Evolutionary conservation across 345 rosid genomes (phyloP), one percentile per base, ranked within the genome.

Genomic region (Arabidopsis thaliana): DNA sequence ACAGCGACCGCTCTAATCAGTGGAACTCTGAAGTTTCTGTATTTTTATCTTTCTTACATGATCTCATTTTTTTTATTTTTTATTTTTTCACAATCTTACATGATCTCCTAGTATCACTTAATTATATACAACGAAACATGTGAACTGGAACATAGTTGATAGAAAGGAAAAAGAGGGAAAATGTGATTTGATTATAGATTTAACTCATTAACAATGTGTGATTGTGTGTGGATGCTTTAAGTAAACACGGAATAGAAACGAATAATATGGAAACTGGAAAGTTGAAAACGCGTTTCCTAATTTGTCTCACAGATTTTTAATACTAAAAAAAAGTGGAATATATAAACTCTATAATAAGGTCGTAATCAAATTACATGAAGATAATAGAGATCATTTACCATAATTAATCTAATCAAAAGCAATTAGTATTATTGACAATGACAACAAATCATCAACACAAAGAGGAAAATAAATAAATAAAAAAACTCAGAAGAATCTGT

Each of bases 251-350:
- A 20, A 16, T 59, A 7, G 28, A 59, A 37, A 57, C 44, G n/a
- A 22, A 37, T 32, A 14, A 57, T 56, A 5, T 32, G 65, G 34
- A 60, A 60, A 60, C 11, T 60, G 49, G 6, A 60, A 60, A 40
- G 49, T 60, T 10, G 6, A 37, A 20, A 60, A 60, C 49, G 65
- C 65, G 65, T 60, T 60, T 38, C 65, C 10, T 22, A 60, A 38
- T 60, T 40, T 23, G 1, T 0, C 2, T 6, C 23, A 59, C 46
- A 37, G 16, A 10, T 36, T 44, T 33, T 36, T 44, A 44, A 36
- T 7, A 28, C 32, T 2, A 28, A 3, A 2, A 28, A 28, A 28
- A 3, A 2, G 32, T 28, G 32, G 32, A 28, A 28, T 16, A 16
- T 16, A 16, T 16, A 16, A 16, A 16, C 20, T 23, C 33, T 59